These are phyloP conservation scores for Rhodotorula sp. DNA, from an alignment of 1,284 basidiomycete genomes.

Conservation along the genomic window DNA sequence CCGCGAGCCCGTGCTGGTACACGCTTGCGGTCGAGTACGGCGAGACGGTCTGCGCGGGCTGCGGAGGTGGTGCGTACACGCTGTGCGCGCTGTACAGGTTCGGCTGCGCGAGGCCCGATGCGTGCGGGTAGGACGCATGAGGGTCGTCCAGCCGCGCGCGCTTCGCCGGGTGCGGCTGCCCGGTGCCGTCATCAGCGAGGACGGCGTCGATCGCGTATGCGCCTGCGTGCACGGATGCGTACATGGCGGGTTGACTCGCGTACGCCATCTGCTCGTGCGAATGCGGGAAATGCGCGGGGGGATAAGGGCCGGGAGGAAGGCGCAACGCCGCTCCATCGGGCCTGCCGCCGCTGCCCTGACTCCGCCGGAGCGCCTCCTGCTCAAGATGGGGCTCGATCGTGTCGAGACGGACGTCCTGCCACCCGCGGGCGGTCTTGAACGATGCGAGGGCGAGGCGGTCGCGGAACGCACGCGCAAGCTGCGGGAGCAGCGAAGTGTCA, in stretches of 20 bases:
- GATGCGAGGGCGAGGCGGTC: constrained; percentile 43
- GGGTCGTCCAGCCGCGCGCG: background rate
- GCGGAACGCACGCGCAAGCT: constrained; percentile 44
- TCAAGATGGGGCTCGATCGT: constrained; percentile 42
- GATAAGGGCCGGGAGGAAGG: background rate
- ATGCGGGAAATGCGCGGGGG: background rate
- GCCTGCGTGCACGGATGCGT: background rate
- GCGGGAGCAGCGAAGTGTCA: background rate
- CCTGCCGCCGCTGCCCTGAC: background rate
- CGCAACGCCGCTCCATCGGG: background rate
- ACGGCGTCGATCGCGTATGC: constrained; percentile 10
- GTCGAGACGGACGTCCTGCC: constrained; percentile 40
- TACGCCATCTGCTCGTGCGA: background rate
- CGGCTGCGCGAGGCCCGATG: background rate
- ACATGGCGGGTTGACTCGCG: background rate
- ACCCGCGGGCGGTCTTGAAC: constrained; percentile 44
- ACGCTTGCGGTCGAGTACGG: constrained; percentile 31
- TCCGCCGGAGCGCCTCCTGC: constrained; percentile 25
- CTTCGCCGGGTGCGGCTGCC: background rate
- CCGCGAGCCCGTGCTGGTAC: constrained; percentile 6
- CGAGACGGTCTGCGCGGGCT: constrained; percentile 7
- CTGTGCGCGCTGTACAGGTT: constrained; percentile 7
- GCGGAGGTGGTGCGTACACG: constrained; percentile 13
- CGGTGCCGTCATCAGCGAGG: background rate
- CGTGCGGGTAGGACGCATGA: background rate